phyloP scores from a whole-genome alignment of 2,329 filamentous ascomycete species.

The Penicillium sp. region DNA sequence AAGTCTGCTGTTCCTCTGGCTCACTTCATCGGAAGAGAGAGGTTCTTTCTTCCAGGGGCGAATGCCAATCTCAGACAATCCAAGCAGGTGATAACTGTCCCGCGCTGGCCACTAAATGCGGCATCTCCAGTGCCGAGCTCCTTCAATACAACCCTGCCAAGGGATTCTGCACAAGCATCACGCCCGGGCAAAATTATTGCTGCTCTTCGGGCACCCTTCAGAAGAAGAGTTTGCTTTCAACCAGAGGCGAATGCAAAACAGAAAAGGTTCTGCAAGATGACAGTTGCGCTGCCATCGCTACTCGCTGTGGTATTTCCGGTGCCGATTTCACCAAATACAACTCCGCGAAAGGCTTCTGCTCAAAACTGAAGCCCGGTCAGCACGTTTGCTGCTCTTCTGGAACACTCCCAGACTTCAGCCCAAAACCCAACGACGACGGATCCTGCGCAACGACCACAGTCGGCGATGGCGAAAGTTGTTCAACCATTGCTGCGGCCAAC shows the following conservation, averaged over 20 bases:
- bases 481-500: neutral
- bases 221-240: neutral
- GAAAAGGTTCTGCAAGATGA: neutral
- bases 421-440: conserved; percentile 37
- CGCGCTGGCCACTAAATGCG: conserved; percentile 40
- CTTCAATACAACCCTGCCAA: conserved; percentile 38
- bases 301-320: conserved; percentile 41
- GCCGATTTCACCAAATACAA: conserved; percentile 45
- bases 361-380: conserved; percentile 34
- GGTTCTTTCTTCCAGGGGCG: neutral
- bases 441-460: conserved; percentile 38
- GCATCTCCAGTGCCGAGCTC: conserved; percentile 41
- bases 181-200: conserved; percentile 20
- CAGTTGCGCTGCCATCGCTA: conserved; percentile 30
- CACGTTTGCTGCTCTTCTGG: conserved; percentile 40
- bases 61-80: neutral
- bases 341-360: conserved; percentile 24
- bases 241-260: neutral
- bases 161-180: no score
- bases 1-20: conserved; percentile 40
- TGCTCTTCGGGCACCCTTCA: conserved; percentile 36
- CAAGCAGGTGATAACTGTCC: conserved; percentile 39
- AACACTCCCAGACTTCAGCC: conserved; percentile 34
- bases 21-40: conserved; percentile 20
- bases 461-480: conserved; percentile 34